Evolutionary conservation across 805 yeast genomes (phyloP).

Genomic region (Priceomyces castillae): DNA sequence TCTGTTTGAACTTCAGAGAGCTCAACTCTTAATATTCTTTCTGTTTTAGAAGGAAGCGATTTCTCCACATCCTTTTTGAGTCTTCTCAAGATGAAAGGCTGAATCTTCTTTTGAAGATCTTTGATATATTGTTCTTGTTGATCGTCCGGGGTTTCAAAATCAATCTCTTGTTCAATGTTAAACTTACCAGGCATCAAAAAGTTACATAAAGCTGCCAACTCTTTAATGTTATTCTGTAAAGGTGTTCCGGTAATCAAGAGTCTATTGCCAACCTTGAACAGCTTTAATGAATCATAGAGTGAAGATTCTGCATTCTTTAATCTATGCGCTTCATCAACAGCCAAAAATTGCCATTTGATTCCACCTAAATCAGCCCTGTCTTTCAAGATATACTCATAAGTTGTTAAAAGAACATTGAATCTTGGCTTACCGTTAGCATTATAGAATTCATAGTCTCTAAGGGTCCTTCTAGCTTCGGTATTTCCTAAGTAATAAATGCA

Average conservation of each 20-base stretch:
- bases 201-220: slow-evolving; percentile 90
- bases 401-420: slow-evolving; percentile 88
- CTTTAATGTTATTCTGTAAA: slow-evolving; percentile 91
- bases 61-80: slow-evolving; percentile 97
- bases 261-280: slow-evolving; percentile 80
- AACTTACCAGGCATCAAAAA: slow-evolving; percentile 95
- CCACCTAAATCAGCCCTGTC: slow-evolving; percentile 78
- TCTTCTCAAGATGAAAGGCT: slow-evolving; percentile 90
- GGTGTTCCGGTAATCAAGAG: slow-evolving; percentile 97
- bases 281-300: slow-evolving; percentile 79
- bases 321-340: slow-evolving; percentile 98
- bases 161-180: slow-evolving; percentile 89
- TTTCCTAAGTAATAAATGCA: slow-evolving; percentile 93
- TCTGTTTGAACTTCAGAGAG: slow-evolving; percentile 92
- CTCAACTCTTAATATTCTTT: slow-evolving; percentile 92
- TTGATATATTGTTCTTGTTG: slow-evolving; percentile 88
- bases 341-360: slow-evolving; percentile 92
- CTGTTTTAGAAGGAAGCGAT: slow-evolving; percentile 92
- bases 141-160: slow-evolving; percentile 83
- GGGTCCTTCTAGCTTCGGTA: slow-evolving; percentile 74
- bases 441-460: slow-evolving; percentile 84
- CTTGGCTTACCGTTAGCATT: slow-evolving; percentile 66
- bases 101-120: slow-evolving; percentile 76
- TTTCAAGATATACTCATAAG: slow-evolving; percentile 93
- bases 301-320: slow-evolving; percentile 93